Percentiles rank a stretch among this genome's conserved stretches.
Evolutionary conservation across 2,329 filamentous ascomycete genomes (phyloP).

Genomic region (Pseudocercospora eumusae): DNA sequence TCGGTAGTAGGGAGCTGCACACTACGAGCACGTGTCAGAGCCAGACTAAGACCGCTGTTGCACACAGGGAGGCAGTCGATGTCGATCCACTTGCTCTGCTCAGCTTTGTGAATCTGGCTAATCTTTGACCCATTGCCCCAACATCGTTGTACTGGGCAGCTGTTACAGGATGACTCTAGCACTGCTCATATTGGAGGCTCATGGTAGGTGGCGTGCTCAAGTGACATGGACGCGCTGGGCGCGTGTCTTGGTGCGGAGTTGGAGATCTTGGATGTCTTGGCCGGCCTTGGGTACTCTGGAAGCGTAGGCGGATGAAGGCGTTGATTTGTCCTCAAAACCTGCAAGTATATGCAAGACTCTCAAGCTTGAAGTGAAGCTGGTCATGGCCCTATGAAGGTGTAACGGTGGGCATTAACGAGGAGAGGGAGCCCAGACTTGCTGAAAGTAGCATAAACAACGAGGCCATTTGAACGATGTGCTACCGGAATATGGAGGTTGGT

Average conservation of each 20-base stretch:
- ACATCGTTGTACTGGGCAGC: not conserved
- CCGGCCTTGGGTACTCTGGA: not conserved
- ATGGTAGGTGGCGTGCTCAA: conserved; percentile 7
- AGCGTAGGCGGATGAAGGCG: not conserved
- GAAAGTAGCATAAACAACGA: not conserved
- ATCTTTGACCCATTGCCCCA: not conserved
- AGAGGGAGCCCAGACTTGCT: not conserved
- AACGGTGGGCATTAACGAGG: not conserved
- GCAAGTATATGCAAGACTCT: not conserved
- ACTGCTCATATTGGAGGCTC: conserved; percentile 14
- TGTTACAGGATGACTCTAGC: not conserved
- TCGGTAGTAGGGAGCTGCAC: not conserved
- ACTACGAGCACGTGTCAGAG: not conserved
- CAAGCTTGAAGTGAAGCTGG: not conserved
- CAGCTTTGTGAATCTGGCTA: not conserved
- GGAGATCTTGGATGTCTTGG: conserved; percentile 16
- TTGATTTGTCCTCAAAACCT: not conserved
- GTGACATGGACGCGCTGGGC: conserved; percentile 18
- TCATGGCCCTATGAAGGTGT: not conserved
- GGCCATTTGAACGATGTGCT: not conserved
- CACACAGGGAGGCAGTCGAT: not conserved
- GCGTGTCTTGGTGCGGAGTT: conserved; percentile 19
- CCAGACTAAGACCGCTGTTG: not conserved
- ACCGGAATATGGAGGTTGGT: not conserved
- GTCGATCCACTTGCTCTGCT: not conserved